Conservation (phyloP, 805 yeast genomes). For the Yarrowia sp. region DNA sequence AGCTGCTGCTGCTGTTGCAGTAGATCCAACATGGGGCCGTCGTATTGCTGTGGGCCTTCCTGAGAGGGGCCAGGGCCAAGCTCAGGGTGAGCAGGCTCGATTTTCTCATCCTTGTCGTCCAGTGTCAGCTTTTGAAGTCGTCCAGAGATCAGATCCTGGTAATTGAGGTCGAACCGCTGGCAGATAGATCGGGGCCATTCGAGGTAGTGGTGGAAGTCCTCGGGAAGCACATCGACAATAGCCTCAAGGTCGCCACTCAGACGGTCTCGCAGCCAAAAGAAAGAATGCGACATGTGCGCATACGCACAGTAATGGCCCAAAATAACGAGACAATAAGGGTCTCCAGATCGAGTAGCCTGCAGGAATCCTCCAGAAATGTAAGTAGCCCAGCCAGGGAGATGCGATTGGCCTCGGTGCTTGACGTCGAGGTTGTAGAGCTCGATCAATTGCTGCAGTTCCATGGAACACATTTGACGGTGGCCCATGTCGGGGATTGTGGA, state of each 20-base stretch:
- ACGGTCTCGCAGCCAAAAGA: conserved; percentile 20
- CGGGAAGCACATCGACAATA: conserved; percentile 8
- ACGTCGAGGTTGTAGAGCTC: conserved; percentile 26
- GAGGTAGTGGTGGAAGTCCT: conserved; percentile 10
- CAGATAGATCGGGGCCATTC: conserved; percentile 11
- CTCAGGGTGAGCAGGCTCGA: not conserved
- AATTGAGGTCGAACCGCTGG: not conserved
- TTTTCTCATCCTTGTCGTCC: not conserved
- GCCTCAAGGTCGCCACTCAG: conserved; percentile 7
- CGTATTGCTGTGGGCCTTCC: not conserved
- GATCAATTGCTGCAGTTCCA: conserved; percentile 6
- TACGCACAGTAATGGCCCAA: conserved; percentile 25
- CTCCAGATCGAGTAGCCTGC: conserved; percentile 3
- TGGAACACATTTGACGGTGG: conserved; percentile 18
- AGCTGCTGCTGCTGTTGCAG: not conserved
- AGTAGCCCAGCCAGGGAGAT: conserved; percentile 24
- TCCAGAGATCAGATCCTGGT: conserved; percentile 9
- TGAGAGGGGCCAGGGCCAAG: not conserved
- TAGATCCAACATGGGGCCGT: not conserved
- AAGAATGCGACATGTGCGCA: conserved; percentile 10
- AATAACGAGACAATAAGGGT: conserved; percentile 19
- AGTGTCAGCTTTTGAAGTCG: not conserved
- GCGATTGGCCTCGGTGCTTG: conserved; percentile 14
- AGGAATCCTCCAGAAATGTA: conserved; percentile 18
- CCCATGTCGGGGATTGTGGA: conserved; percentile 5